These are phyloP conservation scores for Gossypium raimondii DNA, from an alignment of 345 rosid species.

Conservation along the genomic window DNA sequence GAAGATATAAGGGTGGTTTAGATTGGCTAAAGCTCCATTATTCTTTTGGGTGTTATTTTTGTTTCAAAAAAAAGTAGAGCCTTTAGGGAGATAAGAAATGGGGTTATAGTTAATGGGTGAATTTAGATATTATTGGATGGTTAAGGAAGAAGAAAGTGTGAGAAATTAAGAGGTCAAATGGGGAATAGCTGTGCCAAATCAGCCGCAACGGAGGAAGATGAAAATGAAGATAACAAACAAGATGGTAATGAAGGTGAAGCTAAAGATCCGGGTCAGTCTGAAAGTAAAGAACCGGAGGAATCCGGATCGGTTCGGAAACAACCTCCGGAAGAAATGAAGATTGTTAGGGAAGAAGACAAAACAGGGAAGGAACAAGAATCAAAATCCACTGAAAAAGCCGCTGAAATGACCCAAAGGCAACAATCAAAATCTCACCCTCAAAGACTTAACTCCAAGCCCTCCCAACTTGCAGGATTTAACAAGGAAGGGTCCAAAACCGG, in stretches of 20 bases:
- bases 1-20: background rate
- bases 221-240: slow-evolving; percentile 7
- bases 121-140: background rate
- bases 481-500: slow-evolving; percentile 16
- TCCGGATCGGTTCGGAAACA: slow-evolving; percentile 16
- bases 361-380: background rate
- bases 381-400: slow-evolving; percentile 9
- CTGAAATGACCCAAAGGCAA: slow-evolving; percentile 11
- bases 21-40: background rate
- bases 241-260: background rate
- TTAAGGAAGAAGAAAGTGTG: background rate
- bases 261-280: background rate
- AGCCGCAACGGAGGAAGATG: slow-evolving; percentile 14
- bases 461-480: background rate
- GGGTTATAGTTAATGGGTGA: slow-evolving; percentile 12
- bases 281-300: slow-evolving; percentile 14
- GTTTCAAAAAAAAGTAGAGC: background rate
- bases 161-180: background rate
- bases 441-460: slow-evolving; percentile 12
- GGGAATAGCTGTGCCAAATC: background rate
- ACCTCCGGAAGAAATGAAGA: slow-evolving; percentile 44
- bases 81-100: slow-evolving; percentile 9
- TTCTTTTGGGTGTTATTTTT: background rate
- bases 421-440: slow-evolving; percentile 16
- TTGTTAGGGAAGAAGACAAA: slow-evolving; percentile 30